Evolutionary conservation across 192 early-diverging fungal genomes (phyloP), one percentile per base, ranked within the genome.

Genomic region (Piromyces sp.): DNA sequence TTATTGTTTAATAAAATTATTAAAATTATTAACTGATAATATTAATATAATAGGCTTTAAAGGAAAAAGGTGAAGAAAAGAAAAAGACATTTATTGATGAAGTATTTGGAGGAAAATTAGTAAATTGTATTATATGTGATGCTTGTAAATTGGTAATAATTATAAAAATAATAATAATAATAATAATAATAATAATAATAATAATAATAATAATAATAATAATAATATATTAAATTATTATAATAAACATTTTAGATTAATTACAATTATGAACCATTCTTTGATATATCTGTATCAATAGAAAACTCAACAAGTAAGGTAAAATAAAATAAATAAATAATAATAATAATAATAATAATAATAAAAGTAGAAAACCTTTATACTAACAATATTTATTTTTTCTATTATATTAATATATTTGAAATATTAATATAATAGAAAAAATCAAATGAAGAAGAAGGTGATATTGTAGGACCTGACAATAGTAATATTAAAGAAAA

Each of bases 31-130:
- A n/a, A n/a, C n/a, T n/a, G n/a, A n/a, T n/a, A n/a, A n/a, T n/a
- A n/a, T n/a, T 33, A 33, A 3, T 33, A 9, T 33, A 33, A 33
- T n/a, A 68, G 51, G 51, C 51, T 9, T 11, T 68, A 26, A 68
- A 68, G n/a, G 51, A 68, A n/a, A 68, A 68, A 68, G 51, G 51
- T 9, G 78, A 82, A 30, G 29, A 79, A 80, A 82, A 68, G 26
- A 80, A 79, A 80, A 78, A 83, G 17, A 89, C 91, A 30, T 90
- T 91, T 80, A 87, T 93, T 28, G 93, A 94, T 81, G 83, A 82
- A 17, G 86, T 90, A n/a, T 94, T 94, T 87, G 89, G 88, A 16
- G 93, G 93, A 19, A 84, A 88, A 81, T 82, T 94, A 80, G 89
- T 89, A 29, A 90, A 88, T 58, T 85, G 90, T 29, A 90, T 94